Evolutionary conservation across 768 basidiomycete genomes (phyloP), one percentile per base, ranked within the genome.

Genomic region (Amanita fuliginea): DNA sequence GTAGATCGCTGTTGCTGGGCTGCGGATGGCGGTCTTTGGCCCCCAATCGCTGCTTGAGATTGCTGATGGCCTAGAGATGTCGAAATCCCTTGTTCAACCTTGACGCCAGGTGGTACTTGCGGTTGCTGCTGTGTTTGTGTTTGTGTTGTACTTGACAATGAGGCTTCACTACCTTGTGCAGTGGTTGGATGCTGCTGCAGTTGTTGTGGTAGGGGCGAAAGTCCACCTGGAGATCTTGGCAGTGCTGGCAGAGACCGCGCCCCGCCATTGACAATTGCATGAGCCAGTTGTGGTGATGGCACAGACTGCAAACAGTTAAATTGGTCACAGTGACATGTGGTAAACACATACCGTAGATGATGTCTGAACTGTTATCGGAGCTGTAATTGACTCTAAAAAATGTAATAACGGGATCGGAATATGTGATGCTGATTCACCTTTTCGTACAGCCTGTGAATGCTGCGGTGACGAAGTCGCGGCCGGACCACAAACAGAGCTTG

Each of bases 101-200:
- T 82, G 57, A 84, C 80, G 14, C 86, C 83, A 22, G 85, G 81
- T 42, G 84, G 81, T 64, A 79, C 81, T 50, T 78, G 77, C 3
- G 76, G 77, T 57, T 77, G 76, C 53, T 76, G 75, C 39, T 74
- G 73, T 37, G 69, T 62, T 33, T 40, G 39, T 40, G 18, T 10
- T 43, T 74, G 73, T 14, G 76, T 74, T 33, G 71, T 71, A n/a
- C 60, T 69, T 22, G 70, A 54, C 22, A 60, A 54, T 47, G 69
- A 72, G 43, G 67, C 64, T 47, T 57, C 65, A 40, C 55, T 55
- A 32, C 52, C 40, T 40, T 51, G 54, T 24, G 55, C 33, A 51
- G 46, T 49, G 46, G 56, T 54, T 40, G 59, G 41, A 36, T 60
- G 58, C 51, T 67, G 65, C 48, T 68, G 63, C 30, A 74, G 56